These are phyloP conservation scores for Zopfochytrium polystomum DNA, from an alignment of 371 early-diverging fungal species.

Conservation along the genomic window DNA sequence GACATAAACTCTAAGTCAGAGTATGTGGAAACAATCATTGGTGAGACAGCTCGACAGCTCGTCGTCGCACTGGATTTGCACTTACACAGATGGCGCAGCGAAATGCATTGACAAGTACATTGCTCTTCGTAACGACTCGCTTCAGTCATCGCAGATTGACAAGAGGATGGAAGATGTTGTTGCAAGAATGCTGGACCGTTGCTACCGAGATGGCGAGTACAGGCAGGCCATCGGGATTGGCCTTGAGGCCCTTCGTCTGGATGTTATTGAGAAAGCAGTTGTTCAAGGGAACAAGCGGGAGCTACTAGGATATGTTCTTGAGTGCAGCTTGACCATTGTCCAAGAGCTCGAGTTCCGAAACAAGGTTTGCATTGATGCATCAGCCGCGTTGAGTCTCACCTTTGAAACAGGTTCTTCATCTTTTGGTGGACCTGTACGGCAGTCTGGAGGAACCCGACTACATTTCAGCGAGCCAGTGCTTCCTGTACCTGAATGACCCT, in stretches of 20 bases:
- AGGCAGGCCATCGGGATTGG: conserved; percentile 94
- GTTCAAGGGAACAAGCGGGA: conserved; percentile 59
- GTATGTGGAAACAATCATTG: conserved; percentile 90
- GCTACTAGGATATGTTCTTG: conserved; percentile 79
- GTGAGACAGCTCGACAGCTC: conserved; percentile 45
- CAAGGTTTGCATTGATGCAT: conserved; percentile 43
- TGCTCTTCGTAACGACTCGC: conserved; percentile 53
- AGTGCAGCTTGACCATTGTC: conserved; percentile 73
- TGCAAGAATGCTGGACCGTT: conserved; percentile 89
- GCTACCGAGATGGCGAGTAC: conserved; percentile 81
- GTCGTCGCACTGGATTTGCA: too few relatives aligned
- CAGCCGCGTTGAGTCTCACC: background rate
- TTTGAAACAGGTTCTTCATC: conserved; percentile 59
- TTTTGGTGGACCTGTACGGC: conserved; percentile 79
- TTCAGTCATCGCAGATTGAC: conserved; percentile 58
- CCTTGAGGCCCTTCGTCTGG: conserved; percentile 85
- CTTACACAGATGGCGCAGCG: conserved; percentile 32
- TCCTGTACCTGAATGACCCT: conserved; percentile 83
- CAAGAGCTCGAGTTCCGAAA: conserved; percentile 79
- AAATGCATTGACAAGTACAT: conserved; percentile 93
- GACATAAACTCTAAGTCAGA: conserved; percentile 70
- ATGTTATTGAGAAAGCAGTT: conserved; percentile 81
- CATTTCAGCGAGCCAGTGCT: conserved; percentile 84
- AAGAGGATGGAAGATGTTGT: conserved; percentile 80
- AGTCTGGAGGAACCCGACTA: conserved; percentile 82